Conservation (phyloP, 1,284 basidiomycete genomes). For the Phenoliferia sp. region DNA sequence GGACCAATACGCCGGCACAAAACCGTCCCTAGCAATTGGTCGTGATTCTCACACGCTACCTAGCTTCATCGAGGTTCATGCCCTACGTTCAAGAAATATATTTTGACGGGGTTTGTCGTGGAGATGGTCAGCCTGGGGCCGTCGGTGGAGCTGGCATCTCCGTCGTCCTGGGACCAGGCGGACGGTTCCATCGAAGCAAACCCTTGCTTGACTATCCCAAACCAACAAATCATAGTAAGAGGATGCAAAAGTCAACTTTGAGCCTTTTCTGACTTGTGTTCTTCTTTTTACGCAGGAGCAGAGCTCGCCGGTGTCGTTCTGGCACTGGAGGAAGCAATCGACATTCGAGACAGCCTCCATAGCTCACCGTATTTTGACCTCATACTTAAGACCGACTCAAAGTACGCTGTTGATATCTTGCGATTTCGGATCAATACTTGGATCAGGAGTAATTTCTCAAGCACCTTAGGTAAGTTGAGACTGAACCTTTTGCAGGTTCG, state of each 20-base stretch:
- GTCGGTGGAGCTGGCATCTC: not conserved
- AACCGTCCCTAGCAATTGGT: no score
- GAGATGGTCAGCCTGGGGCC: not conserved
- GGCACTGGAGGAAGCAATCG: not conserved
- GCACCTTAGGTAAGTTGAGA: no score
- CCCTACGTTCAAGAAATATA: not conserved
- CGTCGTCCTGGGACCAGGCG: not conserved
- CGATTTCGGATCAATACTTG: not conserved
- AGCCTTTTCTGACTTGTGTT: no score
- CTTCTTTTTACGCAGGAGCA: not conserved
- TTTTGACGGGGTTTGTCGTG: not conserved
- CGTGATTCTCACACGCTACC: no score
- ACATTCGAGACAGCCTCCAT: not conserved
- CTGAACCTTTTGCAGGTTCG: no score
- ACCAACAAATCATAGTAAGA: not conserved
- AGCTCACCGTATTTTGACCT: not conserved
- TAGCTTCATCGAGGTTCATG: no score
- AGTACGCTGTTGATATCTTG: not conserved
- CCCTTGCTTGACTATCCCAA: not conserved
- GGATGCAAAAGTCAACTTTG: not conserved
- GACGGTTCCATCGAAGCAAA: no score
- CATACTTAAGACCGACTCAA: not conserved
- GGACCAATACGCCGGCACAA: no score
- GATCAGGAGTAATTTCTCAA: not conserved
- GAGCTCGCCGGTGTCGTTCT: not conserved